A percentile compares a stretch with the other conserved stretches of the same genome.
phyloP scores from a whole-genome alignment of 2,329 filamentous ascomycete genomes.

The Xylariaceae sp. region DNA sequence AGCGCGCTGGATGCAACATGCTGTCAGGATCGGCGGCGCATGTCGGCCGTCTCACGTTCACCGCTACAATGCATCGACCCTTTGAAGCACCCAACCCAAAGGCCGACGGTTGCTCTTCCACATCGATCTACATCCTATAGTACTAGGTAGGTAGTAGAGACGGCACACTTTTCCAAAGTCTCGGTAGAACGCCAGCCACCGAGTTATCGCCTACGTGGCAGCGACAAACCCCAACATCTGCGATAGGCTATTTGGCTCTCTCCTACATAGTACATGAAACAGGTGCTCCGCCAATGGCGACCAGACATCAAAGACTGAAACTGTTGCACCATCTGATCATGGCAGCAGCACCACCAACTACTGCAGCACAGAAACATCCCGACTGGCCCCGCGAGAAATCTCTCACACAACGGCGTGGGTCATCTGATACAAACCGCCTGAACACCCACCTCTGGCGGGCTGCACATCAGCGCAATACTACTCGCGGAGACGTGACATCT shows the following conservation, averaged over 20 bases:
- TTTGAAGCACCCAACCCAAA: not conserved
- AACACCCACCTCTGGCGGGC: not conserved
- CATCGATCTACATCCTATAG: no score
- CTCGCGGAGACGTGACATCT: not conserved
- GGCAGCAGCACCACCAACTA: slow-evolving; percentile 19
- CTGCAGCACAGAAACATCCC: slow-evolving; percentile 16
- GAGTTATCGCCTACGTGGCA: slow-evolving; percentile 24
- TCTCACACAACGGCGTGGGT: slow-evolving; percentile 9
- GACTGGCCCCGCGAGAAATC: slow-evolving; percentile 15
- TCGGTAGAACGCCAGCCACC: slow-evolving; percentile 4
- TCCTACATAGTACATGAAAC: slow-evolving; percentile 29
- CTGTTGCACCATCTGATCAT: slow-evolving; percentile 20
- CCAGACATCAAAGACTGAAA: slow-evolving; percentile 15
- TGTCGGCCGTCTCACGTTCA: not conserved
- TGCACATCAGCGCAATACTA: not conserved
- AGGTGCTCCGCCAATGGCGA: slow-evolving; percentile 21
- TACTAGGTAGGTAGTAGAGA: no score
- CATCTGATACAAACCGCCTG: slow-evolving; percentile 15
- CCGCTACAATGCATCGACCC: not conserved
- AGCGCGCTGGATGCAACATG: not conserved
- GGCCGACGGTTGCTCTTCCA: not conserved
- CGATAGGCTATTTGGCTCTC: slow-evolving; percentile 19
- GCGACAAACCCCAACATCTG: slow-evolving; percentile 16
- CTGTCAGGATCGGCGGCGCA: not conserved
- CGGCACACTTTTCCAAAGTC: not conserved